Evolutionary conservation across 768 basidiomycete species (phyloP), one percentile per base, ranked within the genome.

Genomic region (Boletus bicolor): DNA sequence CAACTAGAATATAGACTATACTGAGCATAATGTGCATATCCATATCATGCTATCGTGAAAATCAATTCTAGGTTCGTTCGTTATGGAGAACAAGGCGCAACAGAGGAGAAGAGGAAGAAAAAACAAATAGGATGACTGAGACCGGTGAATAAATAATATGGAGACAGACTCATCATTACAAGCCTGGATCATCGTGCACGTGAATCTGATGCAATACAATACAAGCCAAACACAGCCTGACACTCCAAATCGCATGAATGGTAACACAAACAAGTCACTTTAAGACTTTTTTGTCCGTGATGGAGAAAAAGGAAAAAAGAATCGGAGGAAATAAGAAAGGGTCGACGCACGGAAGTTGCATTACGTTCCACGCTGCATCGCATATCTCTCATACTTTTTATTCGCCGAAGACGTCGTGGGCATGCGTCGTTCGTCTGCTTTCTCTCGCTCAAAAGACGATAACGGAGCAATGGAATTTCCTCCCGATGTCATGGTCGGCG

Each of bases 361-460:
- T 43, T 21, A 60, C 5, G 42, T 48, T 53, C 64, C 65, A 49
- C 61, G 65, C 42, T 60, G 63, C 60, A 73, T 55, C 21, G 60
- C 56, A 52, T 65, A 72, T 51, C 68, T 56, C 17, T 70, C 68
- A 36, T 70, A 70, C 41, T 66, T 71, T 43, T 59, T 66, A 10
- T 79, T 80, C 52, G 54, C 54, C 21, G 75, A 74, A 17, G 78
- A 75, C 14, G 80, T 60, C 19, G 80, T 71, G n/a, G 78, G 72
- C 44, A 82, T 76, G 46, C 80, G 67, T 47, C 80, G 74, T 26
- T 82, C 81, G 46, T 77, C 74, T n/a, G 77, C 79, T 56, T 76
- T 75, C 44, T 83, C 82, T 59, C 83, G 76, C 66, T 85, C 83
- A 65, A 78, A 85, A 0, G 82, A 79, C 38, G 81, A 56, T 0